Base-by-base conservation (phyloP, 495 filamentous ascomycete genomes). In the Bryoglossum gracile region DNA sequence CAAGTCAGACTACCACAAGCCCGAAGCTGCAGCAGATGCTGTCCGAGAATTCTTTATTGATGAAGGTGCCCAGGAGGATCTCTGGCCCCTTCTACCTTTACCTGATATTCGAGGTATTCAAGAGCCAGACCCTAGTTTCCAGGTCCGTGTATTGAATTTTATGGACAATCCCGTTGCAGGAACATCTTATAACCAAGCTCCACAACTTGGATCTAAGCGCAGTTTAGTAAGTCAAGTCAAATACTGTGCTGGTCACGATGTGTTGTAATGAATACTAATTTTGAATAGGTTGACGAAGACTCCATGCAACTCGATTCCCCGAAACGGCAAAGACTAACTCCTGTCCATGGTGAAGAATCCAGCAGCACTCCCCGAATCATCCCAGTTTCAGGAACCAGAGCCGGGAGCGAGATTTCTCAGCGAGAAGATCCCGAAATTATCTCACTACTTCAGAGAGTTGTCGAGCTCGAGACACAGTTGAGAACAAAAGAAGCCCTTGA, bases 321-420 rank as follows among this genome's bases (percentile, higher is more conserved):
- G 1, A 60, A 60, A 34, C 46, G 57, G 4, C 53, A 53, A 36
- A 49, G 51, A 44, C 17, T 54, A 8, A 48, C 42, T 13, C 54
- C 54, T 9, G 5, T 34, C 25, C 28, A 40, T 19, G 48, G 24
- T 13, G 57, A 50, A 19, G 3, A n/a, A 22, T 37, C 46, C 17
- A 25, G 35, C 22, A 38, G 48, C 14, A 41, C 44, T 26, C 48
- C 46, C 11, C 46, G 35, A 3, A 17, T 44, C 26, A 25, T 32
- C 8, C 34, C 10, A 30, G 19, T 19, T n/a, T n/a, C n/a, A n/a
- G n/a, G n/a, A n/a, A n/a, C n/a, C n/a, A n/a, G n/a, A n/a, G n/a
- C n/a, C n/a, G n/a, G n/a, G n/a, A n/a, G n/a, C n/a, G n/a, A n/a
- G n/a, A n/a, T n/a, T n/a, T n/a, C n/a, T n/a, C n/a, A n/a, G n/a